Evolutionary conservation across 2,329 filamentous ascomycete species (phyloP).

Genomic region (Ascochyta pisi): DNA sequence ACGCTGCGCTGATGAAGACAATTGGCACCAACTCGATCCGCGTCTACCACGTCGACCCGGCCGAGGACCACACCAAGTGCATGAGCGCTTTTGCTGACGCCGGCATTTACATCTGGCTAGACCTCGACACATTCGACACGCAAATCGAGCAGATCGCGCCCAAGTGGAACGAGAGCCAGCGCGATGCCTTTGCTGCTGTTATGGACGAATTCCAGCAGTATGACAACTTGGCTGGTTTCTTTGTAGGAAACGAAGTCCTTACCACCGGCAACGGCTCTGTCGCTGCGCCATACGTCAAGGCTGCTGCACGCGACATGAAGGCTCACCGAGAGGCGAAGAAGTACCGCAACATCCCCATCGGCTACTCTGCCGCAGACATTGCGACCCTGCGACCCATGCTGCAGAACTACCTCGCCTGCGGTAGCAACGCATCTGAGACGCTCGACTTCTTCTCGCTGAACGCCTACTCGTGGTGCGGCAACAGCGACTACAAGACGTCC

Average conservation of each 20-base stretch:
- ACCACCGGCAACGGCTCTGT: conserved; percentile 61
- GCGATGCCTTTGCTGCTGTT: conserved; percentile 70
- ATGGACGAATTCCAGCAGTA: conserved; percentile 80
- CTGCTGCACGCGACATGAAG: conserved; percentile 82
- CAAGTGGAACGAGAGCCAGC: conserved; percentile 76
- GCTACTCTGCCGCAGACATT: conserved; percentile 89
- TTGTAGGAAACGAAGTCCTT: conserved; percentile 87
- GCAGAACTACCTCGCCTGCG: conserved; percentile 80
- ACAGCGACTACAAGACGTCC: conserved; percentile 62
- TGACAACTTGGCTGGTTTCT: conserved; percentile 77
- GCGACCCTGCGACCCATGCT: conserved; percentile 70
- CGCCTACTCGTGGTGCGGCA: conserved; percentile 71
- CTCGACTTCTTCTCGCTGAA: conserved; percentile 88
- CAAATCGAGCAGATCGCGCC: conserved; percentile 70
- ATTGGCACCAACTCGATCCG: conserved; percentile 85
- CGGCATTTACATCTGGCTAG: conserved; percentile 76
- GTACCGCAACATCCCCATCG: conserved; percentile 82
- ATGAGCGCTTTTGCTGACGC: conserved; percentile 81
- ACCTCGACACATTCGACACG: conserved; percentile 74
- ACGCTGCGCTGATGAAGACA: conserved; percentile 78
- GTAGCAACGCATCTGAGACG: conserved; percentile 68
- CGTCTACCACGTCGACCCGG: conserved; percentile 83
- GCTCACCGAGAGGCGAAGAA: conserved; percentile 76
- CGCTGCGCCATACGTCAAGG: conserved; percentile 83
- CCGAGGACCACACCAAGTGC: conserved; percentile 75